Evolutionary conservation across 1,139 yeast species (phyloP).

Genomic region (Suhomyces yuchorum): DNA sequence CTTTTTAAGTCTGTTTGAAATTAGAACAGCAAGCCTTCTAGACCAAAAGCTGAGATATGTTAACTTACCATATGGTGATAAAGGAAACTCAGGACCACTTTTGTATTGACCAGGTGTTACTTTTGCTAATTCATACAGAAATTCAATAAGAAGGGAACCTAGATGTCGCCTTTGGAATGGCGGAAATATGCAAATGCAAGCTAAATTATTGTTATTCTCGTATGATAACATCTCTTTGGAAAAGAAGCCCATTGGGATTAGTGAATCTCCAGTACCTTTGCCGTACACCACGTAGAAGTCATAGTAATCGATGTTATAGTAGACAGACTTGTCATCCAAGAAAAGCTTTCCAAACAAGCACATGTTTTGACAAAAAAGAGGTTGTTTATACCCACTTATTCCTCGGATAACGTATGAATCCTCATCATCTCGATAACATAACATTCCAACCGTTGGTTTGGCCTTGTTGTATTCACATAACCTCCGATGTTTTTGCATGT

Average conservation of each 20-base stretch:
- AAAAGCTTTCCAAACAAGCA: constrained; percentile 85
- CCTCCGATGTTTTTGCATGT: constrained; percentile 44
- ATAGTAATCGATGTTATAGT: constrained; percentile 74
- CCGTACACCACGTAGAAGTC: constrained; percentile 78
- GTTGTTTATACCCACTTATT: constrained; percentile 64
- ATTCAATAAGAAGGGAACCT: constrained; percentile 80
- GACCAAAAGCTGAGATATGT: constrained; percentile 85
- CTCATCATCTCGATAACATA: constrained; percentile 64
- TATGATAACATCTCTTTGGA: constrained; percentile 85
- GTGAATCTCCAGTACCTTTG: constrained; percentile 27
- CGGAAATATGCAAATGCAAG: constrained; percentile 89
- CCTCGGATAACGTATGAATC: constrained; percentile 54
- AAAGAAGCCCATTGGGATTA: constrained; percentile 82
- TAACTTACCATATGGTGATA: constrained; percentile 76
- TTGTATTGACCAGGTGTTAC: constrained; percentile 46
- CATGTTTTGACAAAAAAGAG: constrained; percentile 76
- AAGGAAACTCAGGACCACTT: constrained; percentile 92
- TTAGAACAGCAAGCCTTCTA: constrained; percentile 32
- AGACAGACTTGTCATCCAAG: constrained; percentile 88
- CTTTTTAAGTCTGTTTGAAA: constrained; percentile 17
- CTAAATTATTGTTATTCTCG: constrained; percentile 78
- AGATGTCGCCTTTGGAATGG: constrained; percentile 81
- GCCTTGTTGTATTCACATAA: constrained; percentile 45
- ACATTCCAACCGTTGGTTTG: constrained; percentile 56
- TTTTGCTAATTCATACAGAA: constrained; percentile 73